These are phyloP conservation scores for Oryza australiensis DNA, from an alignment of 176 grass and related monocot genomes.

Conservation along the genomic window DNA sequence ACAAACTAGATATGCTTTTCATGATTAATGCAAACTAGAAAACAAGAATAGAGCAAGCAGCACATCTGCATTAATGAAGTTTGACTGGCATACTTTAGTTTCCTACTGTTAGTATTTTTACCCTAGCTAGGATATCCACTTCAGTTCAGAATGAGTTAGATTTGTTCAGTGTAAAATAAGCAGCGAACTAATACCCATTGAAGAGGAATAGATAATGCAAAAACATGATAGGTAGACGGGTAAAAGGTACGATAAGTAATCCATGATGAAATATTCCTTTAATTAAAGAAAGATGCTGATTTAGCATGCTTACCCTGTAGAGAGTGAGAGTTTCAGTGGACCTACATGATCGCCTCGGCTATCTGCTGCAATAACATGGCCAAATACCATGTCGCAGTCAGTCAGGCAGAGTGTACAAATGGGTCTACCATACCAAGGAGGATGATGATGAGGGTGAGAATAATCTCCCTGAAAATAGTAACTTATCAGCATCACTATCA, in stretches of 20 bases:
- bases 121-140: not conserved
- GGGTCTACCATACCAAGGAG: conserved; percentile 53
- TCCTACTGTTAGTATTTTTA: not conserved
- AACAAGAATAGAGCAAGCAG: not conserved
- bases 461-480: conserved; percentile 35
- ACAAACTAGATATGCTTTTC: not conserved
- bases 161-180: not conserved
- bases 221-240: not conserved
- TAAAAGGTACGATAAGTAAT: not conserved
- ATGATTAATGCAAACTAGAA: not conserved
- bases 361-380: conserved; percentile 41
- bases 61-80: not conserved
- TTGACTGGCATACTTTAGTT: not conserved
- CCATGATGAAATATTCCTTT: not conserved
- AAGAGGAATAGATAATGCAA: not conserved
- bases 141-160: not conserved
- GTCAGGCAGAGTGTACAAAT: conserved; percentile 54
- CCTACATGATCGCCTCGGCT: conserved; percentile 49
- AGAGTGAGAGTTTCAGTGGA: conserved; percentile 48
- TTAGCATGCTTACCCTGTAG: conserved; percentile 40
- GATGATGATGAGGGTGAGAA: conserved; percentile 49
- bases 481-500: not conserved
- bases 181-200: not conserved
- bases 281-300: conserved; percentile 9
- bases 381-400: conserved; percentile 62